Percentiles rank a stretch among this genome's conserved stretches.
These are phyloP conservation scores for Crithidia thermophila DNA, from an alignment of 208 protist genomes.

Conservation along the genomic window DNA sequence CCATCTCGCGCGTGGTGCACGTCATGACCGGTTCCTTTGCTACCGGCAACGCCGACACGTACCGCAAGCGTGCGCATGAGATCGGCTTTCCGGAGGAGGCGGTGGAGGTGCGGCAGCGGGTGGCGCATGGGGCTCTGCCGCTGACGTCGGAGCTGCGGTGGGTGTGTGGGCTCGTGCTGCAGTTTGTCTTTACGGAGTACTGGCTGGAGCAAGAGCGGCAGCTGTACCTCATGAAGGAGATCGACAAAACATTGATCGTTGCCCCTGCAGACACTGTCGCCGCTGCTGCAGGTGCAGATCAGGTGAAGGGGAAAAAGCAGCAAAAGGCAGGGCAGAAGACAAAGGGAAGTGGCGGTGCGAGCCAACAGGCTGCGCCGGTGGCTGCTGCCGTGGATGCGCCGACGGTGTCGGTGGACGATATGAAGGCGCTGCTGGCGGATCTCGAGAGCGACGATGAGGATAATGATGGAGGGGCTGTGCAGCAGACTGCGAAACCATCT, in stretches of 20 bases:
- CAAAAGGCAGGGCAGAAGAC: conserved; percentile 6
- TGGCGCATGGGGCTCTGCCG: conserved; percentile 78
- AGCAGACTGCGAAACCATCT: not conserved
- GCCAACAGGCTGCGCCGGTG: not conserved
- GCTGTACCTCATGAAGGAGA: conserved; percentile 49
- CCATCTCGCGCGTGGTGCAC: conserved; percentile 81
- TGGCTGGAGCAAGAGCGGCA: conserved; percentile 78
- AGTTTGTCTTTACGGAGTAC: conserved; percentile 79
- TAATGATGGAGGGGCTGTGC: not conserved
- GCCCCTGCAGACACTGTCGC: not conserved
- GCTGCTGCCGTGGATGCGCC: not conserved
- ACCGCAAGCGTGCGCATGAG: conserved; percentile 69
- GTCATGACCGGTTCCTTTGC: conserved; percentile 87
- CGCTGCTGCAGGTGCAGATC: not conserved
- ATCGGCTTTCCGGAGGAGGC: conserved; percentile 87
- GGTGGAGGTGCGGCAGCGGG: conserved; percentile 86
- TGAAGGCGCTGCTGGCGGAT: conserved; percentile 56
- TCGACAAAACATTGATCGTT: conserved; percentile 4
- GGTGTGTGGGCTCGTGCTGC: conserved; percentile 70
- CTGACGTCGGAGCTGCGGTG: conserved; percentile 79
- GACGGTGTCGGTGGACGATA: conserved; percentile 51
- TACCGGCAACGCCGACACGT: conserved; percentile 55
- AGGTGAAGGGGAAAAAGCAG: not conserved
- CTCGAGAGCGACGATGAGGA: conserved; percentile 26
- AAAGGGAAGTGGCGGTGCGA: not conserved